These are phyloP conservation scores for Aspergillus funiculosus DNA, from an alignment of 495 filamentous ascomycete genomes.

Conservation along the genomic window DNA sequence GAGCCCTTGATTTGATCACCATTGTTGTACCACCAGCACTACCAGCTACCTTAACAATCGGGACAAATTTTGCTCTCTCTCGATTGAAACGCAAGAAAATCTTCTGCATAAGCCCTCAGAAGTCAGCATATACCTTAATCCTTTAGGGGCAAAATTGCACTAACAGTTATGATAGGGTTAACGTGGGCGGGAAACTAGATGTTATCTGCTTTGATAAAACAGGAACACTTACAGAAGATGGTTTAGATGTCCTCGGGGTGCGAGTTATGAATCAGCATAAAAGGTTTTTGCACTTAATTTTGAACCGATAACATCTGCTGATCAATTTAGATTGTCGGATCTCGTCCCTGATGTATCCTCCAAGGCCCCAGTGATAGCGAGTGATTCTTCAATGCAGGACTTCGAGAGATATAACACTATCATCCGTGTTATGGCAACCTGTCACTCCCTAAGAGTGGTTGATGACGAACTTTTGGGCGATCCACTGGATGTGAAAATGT, in stretches of 20 bases:
- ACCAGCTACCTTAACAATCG: conserved; percentile 94
- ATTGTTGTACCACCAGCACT: conserved; percentile 96
- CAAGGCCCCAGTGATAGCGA: conserved; percentile 50
- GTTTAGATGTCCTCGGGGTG: conserved; percentile 87
- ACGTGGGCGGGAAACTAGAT: conserved; percentile 93
- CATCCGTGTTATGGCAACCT: conserved; percentile 94
- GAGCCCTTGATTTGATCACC: conserved; percentile 92
- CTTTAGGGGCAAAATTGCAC: not conserved
- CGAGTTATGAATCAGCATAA: conserved; percentile 63
- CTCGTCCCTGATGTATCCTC: conserved; percentile 49
- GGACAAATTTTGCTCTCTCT: conserved; percentile 88
- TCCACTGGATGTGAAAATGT: conserved; percentile 97
- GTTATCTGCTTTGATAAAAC: conserved; percentile 99
- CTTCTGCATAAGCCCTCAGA: conserved; percentile 95
- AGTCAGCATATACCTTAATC: conserved; percentile 29
- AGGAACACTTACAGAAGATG: conserved; percentile 94
- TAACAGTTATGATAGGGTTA: conserved; percentile 53
- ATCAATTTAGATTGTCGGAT: conserved; percentile 51
- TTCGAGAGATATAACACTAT: conserved; percentile 62
- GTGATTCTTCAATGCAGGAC: conserved; percentile 48
- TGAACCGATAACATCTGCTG: conserved; percentile 10
- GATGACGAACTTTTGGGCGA: conserved; percentile 89
- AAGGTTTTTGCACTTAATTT: conserved; percentile 25
- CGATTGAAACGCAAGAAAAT: conserved; percentile 82
- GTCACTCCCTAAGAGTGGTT: conserved; percentile 81